These are phyloP conservation scores for Ceratobasidium sp. DNA, from an alignment of 1,284 basidiomycete genomes.

Conservation along the genomic window DNA sequence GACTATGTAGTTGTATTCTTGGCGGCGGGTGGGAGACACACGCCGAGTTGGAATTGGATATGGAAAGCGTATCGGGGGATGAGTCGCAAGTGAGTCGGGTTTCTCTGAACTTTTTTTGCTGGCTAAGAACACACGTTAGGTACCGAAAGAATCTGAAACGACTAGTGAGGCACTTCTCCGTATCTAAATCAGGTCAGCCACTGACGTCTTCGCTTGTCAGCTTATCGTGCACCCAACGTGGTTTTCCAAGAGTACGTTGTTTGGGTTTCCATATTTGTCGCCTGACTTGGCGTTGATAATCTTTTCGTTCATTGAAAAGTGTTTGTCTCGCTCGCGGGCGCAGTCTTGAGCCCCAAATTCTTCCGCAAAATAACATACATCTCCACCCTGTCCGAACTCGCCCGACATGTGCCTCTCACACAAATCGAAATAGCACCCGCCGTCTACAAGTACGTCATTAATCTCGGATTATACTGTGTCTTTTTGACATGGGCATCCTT, in stretches of 20 bases:
- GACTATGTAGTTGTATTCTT: conserved; percentile 88
- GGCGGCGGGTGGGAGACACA: conserved; percentile 75
- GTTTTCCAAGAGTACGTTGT: conserved; percentile 76
- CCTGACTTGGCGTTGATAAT: background rate
- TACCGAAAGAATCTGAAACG: conserved; percentile 88
- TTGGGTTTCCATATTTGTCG: background rate
- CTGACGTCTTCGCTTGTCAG: conserved; percentile 49
- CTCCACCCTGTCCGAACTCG: conserved; percentile 75
- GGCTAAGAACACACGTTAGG: conserved; percentile 31
- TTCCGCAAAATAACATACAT: conserved; percentile 81
- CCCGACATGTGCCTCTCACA: conserved; percentile 74
- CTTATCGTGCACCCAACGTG: conserved; percentile 86
- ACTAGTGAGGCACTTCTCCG: conserved; percentile 57
- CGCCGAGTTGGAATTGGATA: conserved; percentile 86
- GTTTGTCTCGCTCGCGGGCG: conserved; percentile 83
- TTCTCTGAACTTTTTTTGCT: background rate
- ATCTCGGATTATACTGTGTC: no score
- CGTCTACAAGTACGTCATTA: conserved; percentile 68
- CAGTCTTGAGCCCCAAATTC: conserved; percentile 76
- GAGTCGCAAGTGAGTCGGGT: conserved; percentile 62
- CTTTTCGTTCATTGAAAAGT: conserved; percentile 54
- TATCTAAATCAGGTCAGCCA: background rate
- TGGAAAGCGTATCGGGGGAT: conserved; percentile 87
- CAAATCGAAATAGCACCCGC: conserved; percentile 84
- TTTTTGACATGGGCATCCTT: no score